A percentile compares a stretch with the other conserved stretches of the same genome.
These are phyloP conservation scores for Alternaria sp. DNA, from an alignment of 2,329 filamentous ascomycete species.

Conservation along the genomic window DNA sequence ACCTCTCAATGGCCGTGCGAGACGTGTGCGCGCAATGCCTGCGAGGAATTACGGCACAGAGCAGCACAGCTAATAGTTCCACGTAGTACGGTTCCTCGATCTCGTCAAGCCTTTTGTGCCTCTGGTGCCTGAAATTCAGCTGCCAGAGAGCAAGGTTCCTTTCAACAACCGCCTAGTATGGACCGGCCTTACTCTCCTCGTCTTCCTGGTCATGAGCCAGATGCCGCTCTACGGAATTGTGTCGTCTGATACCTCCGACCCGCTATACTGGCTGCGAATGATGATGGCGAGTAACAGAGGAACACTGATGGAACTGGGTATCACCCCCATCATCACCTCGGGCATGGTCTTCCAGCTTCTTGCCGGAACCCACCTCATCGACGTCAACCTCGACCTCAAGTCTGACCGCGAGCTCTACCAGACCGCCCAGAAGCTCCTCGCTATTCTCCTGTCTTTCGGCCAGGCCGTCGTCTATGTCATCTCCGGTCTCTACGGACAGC, in stretches of 20 bases:
- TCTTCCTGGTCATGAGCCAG: slow-evolving; percentile 99
- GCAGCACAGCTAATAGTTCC: slow-evolving; percentile 32
- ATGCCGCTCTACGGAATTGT: slow-evolving; percentile 98
- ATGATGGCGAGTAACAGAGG: slow-evolving; percentile 99
- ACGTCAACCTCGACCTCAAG: slow-evolving; percentile 99
- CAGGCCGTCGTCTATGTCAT: slow-evolving; percentile 98
- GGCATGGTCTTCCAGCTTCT: slow-evolving; percentile 99
- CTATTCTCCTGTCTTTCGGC: slow-evolving; percentile 96
- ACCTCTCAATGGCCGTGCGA: slow-evolving; percentile 34
- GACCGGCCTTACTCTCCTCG: slow-evolving; percentile 78
- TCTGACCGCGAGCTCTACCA: slow-evolving; percentile 99
- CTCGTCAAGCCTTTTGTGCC: slow-evolving; percentile 99
- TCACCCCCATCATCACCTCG: slow-evolving; percentile 98
- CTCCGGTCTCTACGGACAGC: slow-evolving; percentile 90
- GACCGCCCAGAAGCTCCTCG: slow-evolving; percentile 91
- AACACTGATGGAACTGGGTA: slow-evolving; percentile 92
- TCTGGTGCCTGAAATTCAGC: slow-evolving; percentile 91
- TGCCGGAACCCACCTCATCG: slow-evolving; percentile 98
- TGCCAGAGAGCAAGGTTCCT: slow-evolving; percentile 93
- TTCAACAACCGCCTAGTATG: slow-evolving; percentile 83
- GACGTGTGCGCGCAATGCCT: slow-evolving; percentile 16
- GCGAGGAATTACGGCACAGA: slow-evolving; percentile 8
- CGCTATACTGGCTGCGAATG: slow-evolving; percentile 99
- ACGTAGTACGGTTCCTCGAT: slow-evolving; percentile 95
- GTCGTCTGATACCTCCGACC: slow-evolving; percentile 93